Conservation (phyloP, 164 flowering plant species). For the Vitis rotundifolia region DNA sequence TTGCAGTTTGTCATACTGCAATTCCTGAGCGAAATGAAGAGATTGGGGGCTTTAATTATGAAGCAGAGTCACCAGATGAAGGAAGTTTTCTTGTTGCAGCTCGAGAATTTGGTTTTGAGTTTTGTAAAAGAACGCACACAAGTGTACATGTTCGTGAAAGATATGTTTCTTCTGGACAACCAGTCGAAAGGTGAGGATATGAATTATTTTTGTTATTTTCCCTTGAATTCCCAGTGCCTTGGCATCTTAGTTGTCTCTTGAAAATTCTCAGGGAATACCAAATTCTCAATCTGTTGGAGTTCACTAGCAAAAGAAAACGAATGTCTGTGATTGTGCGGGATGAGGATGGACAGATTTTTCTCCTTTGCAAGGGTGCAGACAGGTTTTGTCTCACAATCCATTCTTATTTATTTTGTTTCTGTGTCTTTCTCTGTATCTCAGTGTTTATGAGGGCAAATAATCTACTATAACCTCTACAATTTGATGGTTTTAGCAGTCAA, state of each 20-base stretch:
- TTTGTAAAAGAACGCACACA: slow-evolving; percentile 79
- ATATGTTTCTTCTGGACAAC: slow-evolving; percentile 50
- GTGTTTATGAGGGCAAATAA: too few relatives aligned
- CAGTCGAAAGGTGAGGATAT: slow-evolving; percentile 67
- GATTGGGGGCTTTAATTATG: slow-evolving; percentile 65
- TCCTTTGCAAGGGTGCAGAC: slow-evolving; percentile 98
- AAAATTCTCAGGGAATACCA: slow-evolving; percentile 73
- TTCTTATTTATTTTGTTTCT: not conserved
- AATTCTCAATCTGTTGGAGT: slow-evolving; percentile 77
- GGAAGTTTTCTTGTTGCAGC: slow-evolving; percentile 93
- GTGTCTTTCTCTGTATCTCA: too few relatives aligned
- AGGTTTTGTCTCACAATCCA: slow-evolving; percentile 51
- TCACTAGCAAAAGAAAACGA: slow-evolving; percentile 93
- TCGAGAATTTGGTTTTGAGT: slow-evolving; percentile 93
- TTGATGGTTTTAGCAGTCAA: too few relatives aligned
- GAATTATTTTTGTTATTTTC: not conserved
- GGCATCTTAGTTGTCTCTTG: slow-evolving; percentile 11
- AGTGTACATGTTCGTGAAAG: slow-evolving; percentile 73
- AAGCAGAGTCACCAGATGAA: slow-evolving; percentile 99
- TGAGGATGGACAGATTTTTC: slow-evolving; percentile 80
- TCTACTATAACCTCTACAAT: too few relatives aligned
- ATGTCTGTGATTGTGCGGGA: slow-evolving; percentile 90
- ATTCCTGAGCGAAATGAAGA: slow-evolving; percentile 83
- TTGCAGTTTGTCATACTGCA: slow-evolving; percentile 91
- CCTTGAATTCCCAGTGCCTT: not conserved